Percentiles rank a stretch among this genome's conserved stretches.
Conservation (phyloP, 208 protist genomes). For the Leishmania tarentolae region DNA sequence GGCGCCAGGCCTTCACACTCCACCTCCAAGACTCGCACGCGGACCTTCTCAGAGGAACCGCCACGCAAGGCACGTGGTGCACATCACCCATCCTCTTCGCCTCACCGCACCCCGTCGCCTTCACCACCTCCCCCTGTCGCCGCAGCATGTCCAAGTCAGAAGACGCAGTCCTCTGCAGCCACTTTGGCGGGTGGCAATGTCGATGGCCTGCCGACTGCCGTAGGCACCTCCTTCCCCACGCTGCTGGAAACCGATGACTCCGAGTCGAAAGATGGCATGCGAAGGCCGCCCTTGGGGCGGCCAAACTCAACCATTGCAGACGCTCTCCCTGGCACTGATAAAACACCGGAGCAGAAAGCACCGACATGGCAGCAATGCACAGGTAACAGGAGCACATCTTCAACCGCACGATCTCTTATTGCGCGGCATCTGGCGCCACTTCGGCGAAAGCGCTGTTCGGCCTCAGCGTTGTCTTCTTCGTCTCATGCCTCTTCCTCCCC, state of each 20-base stretch:
- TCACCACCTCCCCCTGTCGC: neutral
- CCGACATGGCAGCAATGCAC: neutral
- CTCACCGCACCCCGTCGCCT: neutral
- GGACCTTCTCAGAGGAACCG: neutral
- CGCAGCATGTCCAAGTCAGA: neutral
- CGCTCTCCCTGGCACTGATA: too few relatives aligned
- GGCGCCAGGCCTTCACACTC: neutral
- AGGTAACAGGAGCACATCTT: neutral
- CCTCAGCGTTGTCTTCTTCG: neutral
- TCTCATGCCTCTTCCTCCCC: neutral
- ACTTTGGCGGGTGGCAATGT: neutral
- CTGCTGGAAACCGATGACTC: conserved; percentile 7
- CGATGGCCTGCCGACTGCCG: too few relatives aligned
- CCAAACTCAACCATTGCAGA: neutral
- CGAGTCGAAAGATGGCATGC: conserved; percentile 24
- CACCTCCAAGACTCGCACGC: neutral
- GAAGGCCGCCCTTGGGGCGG: conserved; percentile 23
- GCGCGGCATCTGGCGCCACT: conserved; percentile 8
- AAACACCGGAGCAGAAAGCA: neutral
- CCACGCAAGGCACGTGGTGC: neutral
- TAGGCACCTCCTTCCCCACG: neutral
- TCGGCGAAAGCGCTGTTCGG: neutral
- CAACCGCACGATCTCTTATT: neutral
- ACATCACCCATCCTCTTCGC: neutral
- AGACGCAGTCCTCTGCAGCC: neutral